Evolutionary conservation across 768 basidiomycete species (phyloP), one percentile per base, ranked within the genome.

Genomic region (Boletus bicolor): DNA sequence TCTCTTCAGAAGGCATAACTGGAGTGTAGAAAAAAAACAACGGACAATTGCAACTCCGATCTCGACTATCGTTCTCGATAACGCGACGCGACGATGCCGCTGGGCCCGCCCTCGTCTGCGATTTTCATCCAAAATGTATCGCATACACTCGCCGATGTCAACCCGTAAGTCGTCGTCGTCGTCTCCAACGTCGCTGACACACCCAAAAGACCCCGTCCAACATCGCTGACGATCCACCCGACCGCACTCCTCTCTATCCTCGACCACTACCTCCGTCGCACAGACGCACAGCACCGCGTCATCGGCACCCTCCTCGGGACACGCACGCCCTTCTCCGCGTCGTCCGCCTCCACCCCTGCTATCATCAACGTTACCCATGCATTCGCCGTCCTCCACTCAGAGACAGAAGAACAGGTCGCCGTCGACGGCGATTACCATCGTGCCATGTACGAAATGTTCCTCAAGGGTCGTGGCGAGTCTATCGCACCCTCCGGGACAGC

Each of bases 371-470:
- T 97, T 59, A 82, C 85, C 53, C 87, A 85, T 48, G 83, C 91
- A 14, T 98, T 97, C 68, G 93, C 93, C 19, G 93, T 98, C 32
- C 81, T 95, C 43, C 94, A 98, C 72, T 89, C 85, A 67, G 92
- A 96, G 76, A 91, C 89, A 30, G 85, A 84, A 68, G 91, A 96
- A 67, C 92, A 93, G 73, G 91, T 96, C 42, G 93, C 92, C 5
- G 90, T 98, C 57, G 95, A 98, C 69, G 93, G 93, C 86, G 93
- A 96, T 49, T 97, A 98, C 73, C 93, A 95, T 69, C 85, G 87
- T 61, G 83, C 86, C 41, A 93, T 98, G 89, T 91, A 90, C 65
- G 94, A 98, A 58, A 78, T 98, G 49, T 92, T 73, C 83, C 86
- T 68, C 58, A 69, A 51, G 49, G 69, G 71, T 4, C 69, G 91